Evolutionary conservation across 495 filamentous ascomycete species (phyloP).

Genomic region (Podospora pseudoanserina): DNA sequence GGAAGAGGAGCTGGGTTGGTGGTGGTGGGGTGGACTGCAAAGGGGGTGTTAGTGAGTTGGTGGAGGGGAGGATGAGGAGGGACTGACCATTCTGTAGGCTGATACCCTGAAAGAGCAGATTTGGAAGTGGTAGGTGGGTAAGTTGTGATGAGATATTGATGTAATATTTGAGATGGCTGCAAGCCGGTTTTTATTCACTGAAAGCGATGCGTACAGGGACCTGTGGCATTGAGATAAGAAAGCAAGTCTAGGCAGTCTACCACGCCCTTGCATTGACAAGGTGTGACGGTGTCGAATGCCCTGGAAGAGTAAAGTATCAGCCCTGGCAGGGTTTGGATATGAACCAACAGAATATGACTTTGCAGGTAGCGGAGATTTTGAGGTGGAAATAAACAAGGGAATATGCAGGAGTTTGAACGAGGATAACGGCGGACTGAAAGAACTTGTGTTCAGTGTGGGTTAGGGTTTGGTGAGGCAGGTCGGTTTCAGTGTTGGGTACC

Average conservation of each 20-base stretch:
- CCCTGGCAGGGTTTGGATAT: background rate
- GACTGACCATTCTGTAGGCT: background rate
- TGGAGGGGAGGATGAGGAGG: background rate
- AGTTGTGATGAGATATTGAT: background rate
- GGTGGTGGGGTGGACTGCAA: conserved; percentile 9
- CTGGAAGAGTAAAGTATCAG: background rate
- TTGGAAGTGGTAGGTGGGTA: background rate
- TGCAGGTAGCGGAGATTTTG: background rate
- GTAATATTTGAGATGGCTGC: background rate
- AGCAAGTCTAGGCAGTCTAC: background rate
- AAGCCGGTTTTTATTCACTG: background rate
- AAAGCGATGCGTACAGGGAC: background rate
- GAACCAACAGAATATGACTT: background rate
- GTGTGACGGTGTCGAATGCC: background rate
- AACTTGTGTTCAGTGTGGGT: background rate
- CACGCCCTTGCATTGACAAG: background rate
- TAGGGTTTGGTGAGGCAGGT: background rate
- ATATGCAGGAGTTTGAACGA: background rate
- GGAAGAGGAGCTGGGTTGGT: conserved; percentile 52
- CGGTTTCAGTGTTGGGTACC: no score
- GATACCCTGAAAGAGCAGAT: background rate
- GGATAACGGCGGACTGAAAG: background rate
- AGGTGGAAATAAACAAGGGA: background rate
- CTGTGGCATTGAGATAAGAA: background rate
- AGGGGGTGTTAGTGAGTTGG: background rate